A percentile compares a stretch with the other conserved stretches of the same genome.
phyloP scores from a whole-genome alignment of 441 rosid genomes.

The Eruca vesicaria region DNA sequence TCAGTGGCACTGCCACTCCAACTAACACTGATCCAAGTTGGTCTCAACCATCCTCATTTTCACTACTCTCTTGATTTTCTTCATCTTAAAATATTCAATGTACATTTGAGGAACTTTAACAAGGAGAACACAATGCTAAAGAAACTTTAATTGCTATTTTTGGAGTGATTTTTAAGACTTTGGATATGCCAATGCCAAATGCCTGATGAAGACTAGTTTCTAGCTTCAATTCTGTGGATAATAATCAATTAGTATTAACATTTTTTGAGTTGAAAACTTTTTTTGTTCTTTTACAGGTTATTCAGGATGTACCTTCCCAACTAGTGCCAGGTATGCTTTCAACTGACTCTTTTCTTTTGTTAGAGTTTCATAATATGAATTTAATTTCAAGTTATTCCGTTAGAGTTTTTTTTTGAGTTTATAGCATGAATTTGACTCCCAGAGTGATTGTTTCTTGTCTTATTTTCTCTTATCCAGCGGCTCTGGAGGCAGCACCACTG shows the following conservation, averaged over 20 bases:
- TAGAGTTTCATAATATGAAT: neutral
- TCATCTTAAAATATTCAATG: neutral
- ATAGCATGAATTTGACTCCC: neutral
- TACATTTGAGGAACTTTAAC: neutral
- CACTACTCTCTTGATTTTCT: neutral
- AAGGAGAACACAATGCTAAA: neutral
- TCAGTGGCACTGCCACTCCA: slow-evolving; percentile 53
- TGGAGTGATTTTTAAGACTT: neutral
- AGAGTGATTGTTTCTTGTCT: neutral
- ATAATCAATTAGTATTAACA: neutral
- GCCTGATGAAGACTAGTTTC: neutral
- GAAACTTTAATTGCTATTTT: neutral
- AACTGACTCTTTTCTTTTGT: neutral
- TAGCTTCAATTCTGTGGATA: neutral
- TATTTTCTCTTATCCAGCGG: neutral
- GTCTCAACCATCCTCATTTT: slow-evolving; percentile 6
- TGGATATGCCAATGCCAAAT: slow-evolving; percentile 9
- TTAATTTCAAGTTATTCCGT: neutral
- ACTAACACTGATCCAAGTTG: slow-evolving; percentile 73
- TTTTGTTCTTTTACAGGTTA: slow-evolving; percentile 28
- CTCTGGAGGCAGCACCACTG: slow-evolving; percentile 38
- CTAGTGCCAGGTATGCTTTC: slow-evolving; percentile 43
- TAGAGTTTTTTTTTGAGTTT: neutral
- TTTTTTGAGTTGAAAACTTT: neutral
- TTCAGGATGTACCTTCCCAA: slow-evolving; percentile 45